Evolutionary conservation across 2,329 filamentous ascomycete genomes (phyloP).

Genomic region (Diaporthe citriasiana): DNA sequence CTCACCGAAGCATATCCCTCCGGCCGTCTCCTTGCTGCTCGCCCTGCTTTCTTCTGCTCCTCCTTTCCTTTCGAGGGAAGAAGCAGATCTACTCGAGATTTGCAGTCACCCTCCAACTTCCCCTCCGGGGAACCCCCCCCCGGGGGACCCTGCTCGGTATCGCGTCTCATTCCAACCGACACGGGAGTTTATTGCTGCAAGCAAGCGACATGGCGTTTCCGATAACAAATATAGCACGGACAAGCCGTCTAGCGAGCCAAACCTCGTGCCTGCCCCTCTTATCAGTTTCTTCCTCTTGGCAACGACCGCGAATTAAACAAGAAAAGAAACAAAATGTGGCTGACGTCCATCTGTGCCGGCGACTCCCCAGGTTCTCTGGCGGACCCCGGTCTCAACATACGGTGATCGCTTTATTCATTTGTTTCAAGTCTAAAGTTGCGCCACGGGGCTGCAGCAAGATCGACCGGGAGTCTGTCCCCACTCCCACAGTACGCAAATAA

Average conservation of each 20-base stretch:
- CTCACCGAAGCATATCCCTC: conserved; percentile 7
- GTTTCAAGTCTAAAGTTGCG: conserved; percentile 41
- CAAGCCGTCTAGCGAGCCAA: conserved; percentile 14
- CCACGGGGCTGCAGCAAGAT: conserved; percentile 31
- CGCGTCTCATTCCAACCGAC: not conserved
- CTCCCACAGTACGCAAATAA: conserved; percentile 27
- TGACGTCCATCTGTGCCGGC: conserved; percentile 28
- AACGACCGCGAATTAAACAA: conserved; percentile 11
- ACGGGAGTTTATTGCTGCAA: conserved; percentile 2
- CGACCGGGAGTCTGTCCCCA: conserved; percentile 22
- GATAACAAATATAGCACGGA: conserved; percentile 21
- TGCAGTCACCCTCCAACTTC: conserved; percentile 8
- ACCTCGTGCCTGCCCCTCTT: not conserved
- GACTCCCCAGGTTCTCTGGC: conserved; percentile 17
- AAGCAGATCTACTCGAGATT: conserved; percentile 21
- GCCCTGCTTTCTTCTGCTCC: conserved; percentile 6
- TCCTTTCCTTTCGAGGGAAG: not conserved
- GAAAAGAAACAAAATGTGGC: conserved; percentile 22
- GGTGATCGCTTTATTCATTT: conserved; percentile 38
- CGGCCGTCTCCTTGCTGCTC: conserved; percentile 24
- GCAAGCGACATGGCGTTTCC: conserved; percentile 19
- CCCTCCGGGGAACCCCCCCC: not conserved
- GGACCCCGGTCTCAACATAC: conserved; percentile 6
- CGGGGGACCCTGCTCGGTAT: not conserved
- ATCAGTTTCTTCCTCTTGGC: conserved; percentile 7